Evolutionary conservation across 257 asterid genomes (phyloP).

Genomic region (Forsythia viridissima): DNA sequence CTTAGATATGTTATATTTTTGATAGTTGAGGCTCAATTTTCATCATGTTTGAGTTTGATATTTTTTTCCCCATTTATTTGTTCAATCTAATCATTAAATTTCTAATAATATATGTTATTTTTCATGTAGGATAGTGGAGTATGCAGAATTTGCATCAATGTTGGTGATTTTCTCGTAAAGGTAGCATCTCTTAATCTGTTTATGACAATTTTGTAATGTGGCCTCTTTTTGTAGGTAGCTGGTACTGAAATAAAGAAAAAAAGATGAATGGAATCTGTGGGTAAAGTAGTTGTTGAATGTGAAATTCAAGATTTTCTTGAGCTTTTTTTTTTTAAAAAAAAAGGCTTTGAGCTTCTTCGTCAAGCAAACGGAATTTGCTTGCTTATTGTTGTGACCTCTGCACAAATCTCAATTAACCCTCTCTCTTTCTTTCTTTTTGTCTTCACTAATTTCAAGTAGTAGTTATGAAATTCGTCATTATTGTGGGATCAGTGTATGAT

Average conservation of each 20-base stretch:
- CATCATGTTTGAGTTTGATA: too few species aligned
- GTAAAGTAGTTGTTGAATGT: conserved; percentile 14
- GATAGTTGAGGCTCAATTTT: too few species aligned
- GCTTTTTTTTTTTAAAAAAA: neutral
- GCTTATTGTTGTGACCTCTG: conserved; percentile 1
- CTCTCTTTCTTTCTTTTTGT: neutral
- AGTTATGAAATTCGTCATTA: conserved; percentile 14
- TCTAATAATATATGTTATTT: too few species aligned
- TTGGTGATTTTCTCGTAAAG: too few species aligned
- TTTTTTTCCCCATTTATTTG: too few species aligned
- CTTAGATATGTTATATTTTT: too few species aligned
- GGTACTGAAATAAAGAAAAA: conserved; percentile 15
- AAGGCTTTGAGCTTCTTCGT: conserved; percentile 32
- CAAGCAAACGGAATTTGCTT: conserved; percentile 38
- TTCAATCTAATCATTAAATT: too few species aligned
- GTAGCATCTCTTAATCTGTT: too few species aligned
- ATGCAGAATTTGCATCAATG: too few species aligned
- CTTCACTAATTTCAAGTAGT: conserved; percentile 10
- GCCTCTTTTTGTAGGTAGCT: neutral
- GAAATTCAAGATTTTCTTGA: conserved; percentile 9
- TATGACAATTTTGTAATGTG: conserved; percentile 7
- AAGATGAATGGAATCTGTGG: conserved; percentile 1
- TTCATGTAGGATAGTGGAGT: too few species aligned
- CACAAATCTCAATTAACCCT: conserved; percentile 35
- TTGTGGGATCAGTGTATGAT: conserved; percentile 23